These are phyloP conservation scores for Coniochaeta sp. DNA, from an alignment of 2,329 filamentous ascomycete species.

Conservation along the genomic window DNA sequence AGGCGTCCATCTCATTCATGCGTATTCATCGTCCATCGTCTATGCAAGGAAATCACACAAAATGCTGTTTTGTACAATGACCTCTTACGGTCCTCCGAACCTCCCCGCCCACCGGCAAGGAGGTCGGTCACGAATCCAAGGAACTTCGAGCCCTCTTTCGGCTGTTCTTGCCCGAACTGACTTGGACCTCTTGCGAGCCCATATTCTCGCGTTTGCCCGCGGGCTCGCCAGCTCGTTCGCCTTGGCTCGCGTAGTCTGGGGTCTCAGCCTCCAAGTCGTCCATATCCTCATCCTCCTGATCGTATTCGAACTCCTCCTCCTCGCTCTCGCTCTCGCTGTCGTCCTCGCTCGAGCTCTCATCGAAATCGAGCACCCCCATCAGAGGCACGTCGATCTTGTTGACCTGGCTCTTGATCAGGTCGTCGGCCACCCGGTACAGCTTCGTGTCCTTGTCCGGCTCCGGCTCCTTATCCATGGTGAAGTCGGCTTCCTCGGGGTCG, in stretches of 20 bases:
- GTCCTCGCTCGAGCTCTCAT: conserved; percentile 31
- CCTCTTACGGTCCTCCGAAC: neutral
- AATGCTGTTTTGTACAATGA: neutral
- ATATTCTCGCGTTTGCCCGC: conserved; percentile 9
- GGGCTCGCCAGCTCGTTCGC: conserved; percentile 8
- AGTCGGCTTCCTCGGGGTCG: conserved; percentile 31
- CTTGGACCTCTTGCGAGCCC: conserved; percentile 7
- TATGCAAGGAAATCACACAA: neutral
- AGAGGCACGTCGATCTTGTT: conserved; percentile 37
- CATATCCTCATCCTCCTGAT: conserved; percentile 17
- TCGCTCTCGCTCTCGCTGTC: conserved; percentile 31
- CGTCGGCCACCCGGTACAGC: conserved; percentile 35
- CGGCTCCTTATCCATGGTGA: conserved; percentile 31
- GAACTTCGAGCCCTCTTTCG: conserved; percentile 3
- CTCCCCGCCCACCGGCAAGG: neutral
- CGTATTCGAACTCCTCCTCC: conserved; percentile 14
- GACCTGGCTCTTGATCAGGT: conserved; percentile 40
- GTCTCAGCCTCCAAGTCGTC: conserved; percentile 16
- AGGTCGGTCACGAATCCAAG: neutral
- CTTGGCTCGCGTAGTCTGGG: conserved; percentile 18
- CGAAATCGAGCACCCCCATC: conserved; percentile 35
- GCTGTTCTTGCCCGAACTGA: conserved; percentile 5
- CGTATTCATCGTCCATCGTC: neutral
- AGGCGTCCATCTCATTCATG: neutral
- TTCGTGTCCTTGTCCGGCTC: conserved; percentile 33